These are phyloP conservation scores for Saccharomycopsis javanensis DNA, from an alignment of 805 yeast species.

Conservation along the genomic window DNA sequence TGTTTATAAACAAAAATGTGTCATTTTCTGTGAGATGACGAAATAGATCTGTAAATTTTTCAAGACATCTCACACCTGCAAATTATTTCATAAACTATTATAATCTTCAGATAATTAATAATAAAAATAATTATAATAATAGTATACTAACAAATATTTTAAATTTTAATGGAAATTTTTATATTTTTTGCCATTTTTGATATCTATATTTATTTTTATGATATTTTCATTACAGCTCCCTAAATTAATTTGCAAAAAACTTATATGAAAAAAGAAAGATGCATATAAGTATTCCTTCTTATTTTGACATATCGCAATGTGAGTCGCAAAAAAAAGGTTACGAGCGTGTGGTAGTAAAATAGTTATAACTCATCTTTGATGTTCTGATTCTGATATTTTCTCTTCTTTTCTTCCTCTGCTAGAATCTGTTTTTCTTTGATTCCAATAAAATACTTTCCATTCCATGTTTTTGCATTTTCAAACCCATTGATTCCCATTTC, in stretches of 20 bases:
- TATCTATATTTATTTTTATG: background rate
- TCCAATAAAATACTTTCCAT: conserved; percentile 9
- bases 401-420: background rate
- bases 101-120: too few species aligned
- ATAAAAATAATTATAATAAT: too few species aligned
- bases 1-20: background rate
- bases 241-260: too few species aligned
- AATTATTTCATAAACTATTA: too few species aligned
- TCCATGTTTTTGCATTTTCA: conserved; percentile 40
- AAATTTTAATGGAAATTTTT: too few species aligned
- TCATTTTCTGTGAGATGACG: background rate
- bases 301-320: too few species aligned
- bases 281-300: too few species aligned
- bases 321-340: background rate
- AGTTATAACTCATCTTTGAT: conserved; percentile 2
- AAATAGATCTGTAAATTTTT: too few species aligned
- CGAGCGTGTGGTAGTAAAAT: background rate
- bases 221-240: background rate
- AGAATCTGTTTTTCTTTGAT: conserved; percentile 5
- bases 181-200: too few species aligned
- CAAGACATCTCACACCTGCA: too few species aligned
- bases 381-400: too few species aligned
- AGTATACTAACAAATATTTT: too few species aligned
- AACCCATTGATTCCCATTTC: conserved; percentile 62
- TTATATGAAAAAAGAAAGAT: background rate